A percentile compares a stretch with the other conserved stretches of the same genome.
phyloP scores from a whole-genome alignment of 805 yeast species.

The Candida silvicultrix region DNA sequence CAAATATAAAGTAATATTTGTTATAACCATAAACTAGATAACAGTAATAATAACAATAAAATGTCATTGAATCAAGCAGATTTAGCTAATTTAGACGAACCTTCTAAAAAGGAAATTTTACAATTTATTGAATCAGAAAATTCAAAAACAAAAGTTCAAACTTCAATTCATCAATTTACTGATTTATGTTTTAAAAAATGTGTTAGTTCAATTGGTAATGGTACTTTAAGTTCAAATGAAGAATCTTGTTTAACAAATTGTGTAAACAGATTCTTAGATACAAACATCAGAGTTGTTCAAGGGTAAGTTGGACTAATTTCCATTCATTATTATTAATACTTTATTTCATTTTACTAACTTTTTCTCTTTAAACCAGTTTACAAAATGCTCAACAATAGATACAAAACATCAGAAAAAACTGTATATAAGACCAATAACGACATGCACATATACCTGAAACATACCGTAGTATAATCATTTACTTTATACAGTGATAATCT shows the following conservation, averaged over 20 bases:
- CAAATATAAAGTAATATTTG: too few relatives aligned
- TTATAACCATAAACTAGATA: too few relatives aligned
- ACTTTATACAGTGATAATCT: too few relatives aligned
- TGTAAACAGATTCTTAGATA: constrained; percentile 79
- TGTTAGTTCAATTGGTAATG: constrained; percentile 40
- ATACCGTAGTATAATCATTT: too few relatives aligned
- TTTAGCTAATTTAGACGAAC: constrained; percentile 50
- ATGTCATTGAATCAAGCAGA: constrained; percentile 35
- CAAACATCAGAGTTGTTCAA: constrained; percentile 79
- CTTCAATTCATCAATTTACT: constrained; percentile 82
- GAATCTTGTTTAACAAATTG: constrained; percentile 74
- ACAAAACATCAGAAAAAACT: background rate
- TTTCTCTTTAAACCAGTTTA: background rate
- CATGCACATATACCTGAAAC: background rate
- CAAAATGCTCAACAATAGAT: background rate
- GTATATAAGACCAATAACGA: too few relatives aligned
- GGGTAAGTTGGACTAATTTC: constrained; percentile 16
- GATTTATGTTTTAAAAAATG: constrained; percentile 90
- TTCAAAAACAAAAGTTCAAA: constrained; percentile 81
- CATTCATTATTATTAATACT: background rate
- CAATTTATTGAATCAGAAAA: constrained; percentile 77
- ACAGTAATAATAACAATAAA: too few relatives aligned
- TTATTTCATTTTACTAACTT: constrained; percentile 1
- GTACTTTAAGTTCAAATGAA: constrained; percentile 50
- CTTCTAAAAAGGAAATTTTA: constrained; percentile 66